Conservation (phyloP, 2,329 filamentous ascomycete genomes). For the Torrubiellomyces zombiae region DNA sequence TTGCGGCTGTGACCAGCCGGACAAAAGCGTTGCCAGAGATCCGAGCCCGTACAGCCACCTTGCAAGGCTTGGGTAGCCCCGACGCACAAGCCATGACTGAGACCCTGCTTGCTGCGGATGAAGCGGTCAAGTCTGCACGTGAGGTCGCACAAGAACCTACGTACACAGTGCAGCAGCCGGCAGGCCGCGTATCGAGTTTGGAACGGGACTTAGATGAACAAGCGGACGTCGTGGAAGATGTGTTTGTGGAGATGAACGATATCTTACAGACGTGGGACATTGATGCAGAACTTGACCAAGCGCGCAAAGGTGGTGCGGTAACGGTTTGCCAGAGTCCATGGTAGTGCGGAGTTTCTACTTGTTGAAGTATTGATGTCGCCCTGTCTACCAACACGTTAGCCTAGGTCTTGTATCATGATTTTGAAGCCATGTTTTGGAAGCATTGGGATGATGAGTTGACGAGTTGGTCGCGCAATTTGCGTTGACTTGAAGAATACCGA, state of each 20-base stretch:
- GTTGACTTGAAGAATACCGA: no score
- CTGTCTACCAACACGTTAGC: no score
- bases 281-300: constrained; percentile 18
- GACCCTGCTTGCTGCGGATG: constrained; percentile 10
- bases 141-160: constrained; percentile 1
- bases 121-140: constrained; percentile 1
- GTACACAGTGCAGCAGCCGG: no score
- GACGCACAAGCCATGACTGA: constrained; percentile 11
- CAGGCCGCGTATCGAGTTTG: no score
- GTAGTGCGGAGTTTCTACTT: no score
- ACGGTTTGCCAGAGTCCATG: no score
- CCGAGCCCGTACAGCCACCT: constrained; percentile 25
- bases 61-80: constrained; percentile 13
- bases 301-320: constrained; percentile 8
- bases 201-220: constrained; percentile 13
- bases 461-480: no score
- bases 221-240: constrained; percentile 19
- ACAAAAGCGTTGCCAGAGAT: constrained; percentile 13
- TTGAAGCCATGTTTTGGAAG: no score
- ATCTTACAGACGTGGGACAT: constrained; percentile 18
- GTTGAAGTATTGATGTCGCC: no score
- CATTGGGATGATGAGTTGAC: no score
- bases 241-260: constrained; percentile 20
- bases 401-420: no score
- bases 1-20: constrained; percentile 24